These are phyloP conservation scores for Torrubiellomyces zombiae DNA, from an alignment of 2,329 filamentous ascomycete species.

Conservation along the genomic window DNA sequence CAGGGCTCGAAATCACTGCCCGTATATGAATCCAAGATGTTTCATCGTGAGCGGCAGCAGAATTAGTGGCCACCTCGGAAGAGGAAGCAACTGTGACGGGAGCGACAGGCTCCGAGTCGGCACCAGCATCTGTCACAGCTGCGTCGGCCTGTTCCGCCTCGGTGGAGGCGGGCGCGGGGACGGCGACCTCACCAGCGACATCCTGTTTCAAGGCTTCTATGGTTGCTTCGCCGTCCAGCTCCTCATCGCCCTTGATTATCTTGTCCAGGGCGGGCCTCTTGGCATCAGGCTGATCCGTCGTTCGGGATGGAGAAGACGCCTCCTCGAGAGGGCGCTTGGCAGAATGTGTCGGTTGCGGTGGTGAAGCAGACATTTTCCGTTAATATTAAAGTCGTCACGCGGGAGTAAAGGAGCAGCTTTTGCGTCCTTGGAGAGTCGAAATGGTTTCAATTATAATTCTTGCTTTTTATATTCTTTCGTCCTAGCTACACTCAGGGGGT, in stretches of 20 bases:
- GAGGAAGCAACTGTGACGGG: conserved; percentile 11
- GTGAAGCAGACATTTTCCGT: conserved; percentile 62
- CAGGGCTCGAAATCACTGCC: conserved; percentile 90
- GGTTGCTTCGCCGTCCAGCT: conserved; percentile 23
- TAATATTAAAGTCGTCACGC: too few species aligned
- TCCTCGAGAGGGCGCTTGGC: conserved; percentile 93
- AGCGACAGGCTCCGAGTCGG: conserved; percentile 10
- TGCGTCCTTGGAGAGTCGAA: conserved; percentile 6
- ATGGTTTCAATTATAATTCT: conserved; percentile 18
- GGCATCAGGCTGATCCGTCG: conserved; percentile 86
- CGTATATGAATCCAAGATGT: conserved; percentile 93
- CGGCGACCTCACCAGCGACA: conserved; percentile 29
- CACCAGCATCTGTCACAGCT: conserved; percentile 15
- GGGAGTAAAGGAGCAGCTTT: too few species aligned
- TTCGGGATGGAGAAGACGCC: conserved; percentile 81
- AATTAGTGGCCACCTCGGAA: conserved; percentile 18
- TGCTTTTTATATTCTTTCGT: conserved; percentile 25
- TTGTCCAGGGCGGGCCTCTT: conserved; percentile 96
- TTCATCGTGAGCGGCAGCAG: conserved; percentile 60
- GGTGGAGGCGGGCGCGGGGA: conserved; percentile 31
- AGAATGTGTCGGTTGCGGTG: conserved; percentile 48
- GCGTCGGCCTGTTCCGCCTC: conserved; percentile 20
- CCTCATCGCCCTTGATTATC: conserved; percentile 53
- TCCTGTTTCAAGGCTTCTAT: too few species aligned
- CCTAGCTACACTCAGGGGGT: conserved; percentile 71